Base-by-base conservation (phyloP, 2,329 filamentous ascomycete species). In the Colletotrichum tanaceti region DNA sequence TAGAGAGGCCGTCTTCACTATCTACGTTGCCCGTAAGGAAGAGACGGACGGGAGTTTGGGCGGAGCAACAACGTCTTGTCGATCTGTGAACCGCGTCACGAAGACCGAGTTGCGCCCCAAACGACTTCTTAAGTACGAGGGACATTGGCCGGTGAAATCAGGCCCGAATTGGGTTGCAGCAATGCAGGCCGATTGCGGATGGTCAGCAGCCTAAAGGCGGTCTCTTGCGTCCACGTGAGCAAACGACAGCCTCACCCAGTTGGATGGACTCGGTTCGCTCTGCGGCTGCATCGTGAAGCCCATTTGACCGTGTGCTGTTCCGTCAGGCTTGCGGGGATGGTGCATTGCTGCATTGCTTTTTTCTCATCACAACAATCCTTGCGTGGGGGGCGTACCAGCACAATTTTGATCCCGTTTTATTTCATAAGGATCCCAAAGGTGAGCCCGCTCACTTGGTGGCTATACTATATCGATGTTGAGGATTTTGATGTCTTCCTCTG, bases 401-500 rank as follows among this genome's bases (percentile, higher is more conserved):
- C 39, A 44, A 22, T 59, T 35, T 43, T 47, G 58, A 18, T 68
- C 46, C 58, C 58, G 39, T 62, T 41, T 58, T 39, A 59, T 58
- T 46, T 66, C 58, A 39, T 49, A 54, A 41, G 20, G 32, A 41
- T 53, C 38, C 22, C 63, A 28, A 54, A 18, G 47, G n/a, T 47
- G 22, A 28, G 35, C 20, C 22, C 24, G 61, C 46, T 22, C 41
- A 44, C 38, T 35, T 64, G 32, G 49, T 14, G 55, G 53, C 74
- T 84, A 88, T 71, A 81, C 74, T 67, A 89, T 80, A 73, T 89
- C 87, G 73, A 99, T 97, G 77, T 93, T 98, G 66, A 99, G 88
- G 73, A 99, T 97, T 82, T 97, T 98, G 75, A 99, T 94, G 78
- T 99, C 96, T 75, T 97, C 94, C 79, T 97, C 93, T 0, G 96